Conservation (phyloP, 345 rosid species). For the Salix udensis region DNA sequence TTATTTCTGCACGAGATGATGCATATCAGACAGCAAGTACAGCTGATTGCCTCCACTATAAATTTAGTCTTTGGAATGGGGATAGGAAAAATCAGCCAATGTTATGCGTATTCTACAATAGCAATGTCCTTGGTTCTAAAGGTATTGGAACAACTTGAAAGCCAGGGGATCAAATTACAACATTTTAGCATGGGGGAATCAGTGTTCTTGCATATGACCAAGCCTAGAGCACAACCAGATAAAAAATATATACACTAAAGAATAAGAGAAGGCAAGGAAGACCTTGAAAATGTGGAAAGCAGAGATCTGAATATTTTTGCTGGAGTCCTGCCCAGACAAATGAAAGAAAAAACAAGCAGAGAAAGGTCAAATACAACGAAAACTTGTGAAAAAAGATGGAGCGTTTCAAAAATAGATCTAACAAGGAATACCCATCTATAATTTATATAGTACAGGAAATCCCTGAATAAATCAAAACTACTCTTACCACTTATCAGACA, state of each 20-base stretch:
- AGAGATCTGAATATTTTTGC: constrained; percentile 84
- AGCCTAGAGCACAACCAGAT: neutral
- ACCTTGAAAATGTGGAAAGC: constrained; percentile 99
- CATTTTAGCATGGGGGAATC: neutral
- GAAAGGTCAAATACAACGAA: neutral
- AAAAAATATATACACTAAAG: neutral
- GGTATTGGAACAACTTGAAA: neutral
- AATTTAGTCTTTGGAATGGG: neutral
- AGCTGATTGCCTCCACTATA: neutral
- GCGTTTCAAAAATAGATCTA: neutral
- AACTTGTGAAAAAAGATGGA: neutral
- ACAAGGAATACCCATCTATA: neutral
- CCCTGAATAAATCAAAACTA: neutral
- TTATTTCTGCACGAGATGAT: neutral
- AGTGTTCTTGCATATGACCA: neutral
- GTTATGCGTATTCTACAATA: neutral
- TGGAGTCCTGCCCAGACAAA: constrained; percentile 64
- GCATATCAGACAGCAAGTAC: neutral
- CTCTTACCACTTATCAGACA: neutral
- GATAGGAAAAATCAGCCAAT: neutral
- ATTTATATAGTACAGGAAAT: too few species aligned
- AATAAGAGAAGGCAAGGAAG: neutral
- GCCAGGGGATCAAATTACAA: neutral
- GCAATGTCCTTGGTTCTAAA: neutral
- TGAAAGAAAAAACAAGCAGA: constrained; percentile 6